Conservation (phyloP, 2,329 filamentous ascomycete genomes). For the Aspergillus bombycis region DNA sequence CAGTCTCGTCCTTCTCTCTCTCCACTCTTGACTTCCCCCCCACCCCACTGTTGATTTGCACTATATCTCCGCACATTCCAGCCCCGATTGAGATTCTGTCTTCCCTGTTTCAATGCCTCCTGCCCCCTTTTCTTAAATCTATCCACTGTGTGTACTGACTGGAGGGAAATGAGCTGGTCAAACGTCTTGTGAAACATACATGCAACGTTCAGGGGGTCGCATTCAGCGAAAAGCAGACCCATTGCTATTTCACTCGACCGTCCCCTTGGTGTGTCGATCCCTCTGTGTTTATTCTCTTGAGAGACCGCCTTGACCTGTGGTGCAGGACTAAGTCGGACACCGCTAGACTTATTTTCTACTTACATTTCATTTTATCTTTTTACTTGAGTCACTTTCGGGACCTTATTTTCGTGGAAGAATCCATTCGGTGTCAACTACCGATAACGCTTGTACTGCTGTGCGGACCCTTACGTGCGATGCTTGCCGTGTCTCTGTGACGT, state of each 20-base stretch:
- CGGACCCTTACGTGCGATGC: neutral
- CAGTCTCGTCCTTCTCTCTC: neutral
- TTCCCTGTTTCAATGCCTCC: neutral
- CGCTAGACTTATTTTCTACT: neutral
- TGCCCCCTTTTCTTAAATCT: neutral
- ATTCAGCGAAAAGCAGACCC: neutral
- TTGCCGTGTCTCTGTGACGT: neutral
- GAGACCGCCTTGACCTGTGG: neutral
- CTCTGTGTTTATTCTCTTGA: neutral
- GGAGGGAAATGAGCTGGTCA: constrained; percentile 17
- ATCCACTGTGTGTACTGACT: neutral
- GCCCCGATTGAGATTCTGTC: neutral
- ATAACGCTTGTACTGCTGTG: neutral
- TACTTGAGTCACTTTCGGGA: neutral
- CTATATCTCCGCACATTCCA: constrained; percentile 5
- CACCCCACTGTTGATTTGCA: neutral
- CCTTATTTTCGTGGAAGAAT: neutral
- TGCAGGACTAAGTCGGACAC: neutral
- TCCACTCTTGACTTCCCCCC: neutral
- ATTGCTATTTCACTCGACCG: constrained; percentile 1
- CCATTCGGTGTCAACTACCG: neutral
- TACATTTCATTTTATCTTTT: neutral
- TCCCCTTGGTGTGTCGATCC: neutral
- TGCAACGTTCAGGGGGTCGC: constrained; percentile 24
- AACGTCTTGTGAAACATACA: constrained; percentile 26